A percentile compares a stretch with the other conserved stretches of the same genome.
phyloP scores from a whole-genome alignment of 208 protist species.

The Leishmania arabica region DNA sequence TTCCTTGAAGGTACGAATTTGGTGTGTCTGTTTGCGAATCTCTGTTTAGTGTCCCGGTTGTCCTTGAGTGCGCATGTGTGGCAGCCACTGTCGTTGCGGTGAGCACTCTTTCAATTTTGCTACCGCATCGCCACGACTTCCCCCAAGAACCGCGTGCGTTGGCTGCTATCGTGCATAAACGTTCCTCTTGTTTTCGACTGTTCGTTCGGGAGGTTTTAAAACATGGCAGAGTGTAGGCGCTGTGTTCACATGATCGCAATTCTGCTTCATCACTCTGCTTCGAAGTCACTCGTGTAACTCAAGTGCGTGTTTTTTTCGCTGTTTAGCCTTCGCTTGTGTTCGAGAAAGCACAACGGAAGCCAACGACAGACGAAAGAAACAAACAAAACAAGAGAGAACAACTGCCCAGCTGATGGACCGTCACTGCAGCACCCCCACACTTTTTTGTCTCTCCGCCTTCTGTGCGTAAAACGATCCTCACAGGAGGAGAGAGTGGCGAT shows the following conservation, averaged over 20 bases:
- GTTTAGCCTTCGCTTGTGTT: not conserved
- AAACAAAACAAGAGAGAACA: not conserved
- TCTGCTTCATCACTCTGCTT: not conserved
- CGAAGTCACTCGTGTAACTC: not conserved
- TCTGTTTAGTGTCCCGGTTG: not conserved
- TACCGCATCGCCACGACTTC: not conserved
- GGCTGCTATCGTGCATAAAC: not conserved
- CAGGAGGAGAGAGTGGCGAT: not conserved
- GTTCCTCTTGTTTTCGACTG: not conserved
- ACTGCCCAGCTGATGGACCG: not conserved
- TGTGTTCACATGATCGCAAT: not conserved
- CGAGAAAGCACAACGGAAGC: not conserved
- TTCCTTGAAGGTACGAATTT: not conserved
- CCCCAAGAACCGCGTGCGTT: not conserved
- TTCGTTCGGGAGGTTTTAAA: not conserved
- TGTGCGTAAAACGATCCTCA: not conserved
- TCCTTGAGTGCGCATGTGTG: not conserved
- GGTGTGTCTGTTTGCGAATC: not conserved
- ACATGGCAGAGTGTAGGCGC: not conserved
- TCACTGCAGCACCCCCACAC: not conserved
- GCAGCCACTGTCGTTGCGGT: not conserved
- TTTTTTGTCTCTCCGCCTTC: not conserved
- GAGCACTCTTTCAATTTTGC: not conserved
- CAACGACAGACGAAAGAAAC: not conserved
- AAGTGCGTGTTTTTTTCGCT: not conserved